Evolutionary conservation across 805 yeast genomes (phyloP), one percentile per base, ranked within the genome.

Genomic region (Myxozyma nipponensis): DNA sequence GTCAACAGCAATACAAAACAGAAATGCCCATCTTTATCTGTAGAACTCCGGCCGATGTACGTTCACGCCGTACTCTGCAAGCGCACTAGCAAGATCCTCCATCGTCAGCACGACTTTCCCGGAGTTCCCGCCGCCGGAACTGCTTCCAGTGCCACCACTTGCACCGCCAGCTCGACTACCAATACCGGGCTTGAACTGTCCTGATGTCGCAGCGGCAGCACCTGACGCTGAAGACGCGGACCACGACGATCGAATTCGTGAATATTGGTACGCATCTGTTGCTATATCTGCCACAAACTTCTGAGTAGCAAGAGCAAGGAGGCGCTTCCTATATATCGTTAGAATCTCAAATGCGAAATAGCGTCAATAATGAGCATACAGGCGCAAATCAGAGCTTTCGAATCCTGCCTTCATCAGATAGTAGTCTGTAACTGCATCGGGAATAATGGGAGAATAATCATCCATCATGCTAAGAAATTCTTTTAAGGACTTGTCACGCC

Each of bases 341-440:
- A 13, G n/a, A 35, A 30, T 23, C n/a, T 22, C 3, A 37, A 13
- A 17, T 2, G 19, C 17, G 35, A 2, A 26, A 6, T 17, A n/a
- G 32, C 24, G 25, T 13, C 17, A 5, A 37, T 17, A 15, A 38
- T n/a, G 15, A 2, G 41, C 63, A 45, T 60, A 57, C 60, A 86
- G 80, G 50, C 89, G 77, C 13, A 79, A 71, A 65, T 91, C 95
- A 36, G 83, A 75, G 24, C 93, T 80, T 51, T 83, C 84, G 61
- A 93, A 82, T 36, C 97, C 97, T 55, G 88, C 84, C 62, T 84
- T 83, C 22, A 87, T 79, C 46, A 91, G 70, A 62, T 91, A 93
- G 66, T 89, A 93, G 64, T 91, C 97, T 0, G 96, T 86, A 9
- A 93, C 97, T 0, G 95, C 90, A 65, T 93, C 98, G 0, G 98